These are phyloP conservation scores for Hemileia vastatrix DNA, from an alignment of 1,284 basidiomycete genomes.

Conservation along the genomic window DNA sequence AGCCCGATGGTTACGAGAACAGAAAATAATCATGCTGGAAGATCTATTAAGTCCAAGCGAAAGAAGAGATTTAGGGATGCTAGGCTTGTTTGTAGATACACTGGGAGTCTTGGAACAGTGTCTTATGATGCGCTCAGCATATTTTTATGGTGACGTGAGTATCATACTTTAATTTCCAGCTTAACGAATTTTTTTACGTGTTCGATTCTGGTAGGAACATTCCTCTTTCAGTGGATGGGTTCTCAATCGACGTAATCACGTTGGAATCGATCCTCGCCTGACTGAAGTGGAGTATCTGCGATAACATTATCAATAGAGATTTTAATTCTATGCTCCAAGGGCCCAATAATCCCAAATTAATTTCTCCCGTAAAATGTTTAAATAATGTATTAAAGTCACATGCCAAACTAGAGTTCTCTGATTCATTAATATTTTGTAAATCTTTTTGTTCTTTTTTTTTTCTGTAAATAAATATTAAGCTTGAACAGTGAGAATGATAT, in stretches of 20 bases:
- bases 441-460: no score
- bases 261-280: conserved; percentile 12
- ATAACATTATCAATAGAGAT: no score
- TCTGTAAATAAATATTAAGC: no score
- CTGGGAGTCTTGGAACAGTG: conserved; percentile 15
- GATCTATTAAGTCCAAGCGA: conserved; percentile 15
- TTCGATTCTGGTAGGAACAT: conserved; percentile 8
- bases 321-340: no score
- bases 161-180: neutral
- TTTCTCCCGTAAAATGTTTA: no score
- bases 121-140: conserved; percentile 17
- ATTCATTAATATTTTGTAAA: no score
- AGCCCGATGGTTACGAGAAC: neutral
- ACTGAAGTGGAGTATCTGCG: conserved; percentile 22
- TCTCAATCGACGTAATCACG: conserved; percentile 11
- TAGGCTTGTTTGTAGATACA: conserved; percentile 8
- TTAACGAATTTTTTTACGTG: neutral
- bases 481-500: no score
- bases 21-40: conserved; percentile 8
- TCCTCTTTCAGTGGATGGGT: conserved; percentile 21
- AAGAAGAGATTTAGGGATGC: conserved; percentile 5
- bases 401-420: no score
- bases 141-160: conserved; percentile 19
- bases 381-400: no score
- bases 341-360: no score